Conservation (phyloP, 2,329 filamentous ascomycete species). For the Sphaerulina populicola region DNA sequence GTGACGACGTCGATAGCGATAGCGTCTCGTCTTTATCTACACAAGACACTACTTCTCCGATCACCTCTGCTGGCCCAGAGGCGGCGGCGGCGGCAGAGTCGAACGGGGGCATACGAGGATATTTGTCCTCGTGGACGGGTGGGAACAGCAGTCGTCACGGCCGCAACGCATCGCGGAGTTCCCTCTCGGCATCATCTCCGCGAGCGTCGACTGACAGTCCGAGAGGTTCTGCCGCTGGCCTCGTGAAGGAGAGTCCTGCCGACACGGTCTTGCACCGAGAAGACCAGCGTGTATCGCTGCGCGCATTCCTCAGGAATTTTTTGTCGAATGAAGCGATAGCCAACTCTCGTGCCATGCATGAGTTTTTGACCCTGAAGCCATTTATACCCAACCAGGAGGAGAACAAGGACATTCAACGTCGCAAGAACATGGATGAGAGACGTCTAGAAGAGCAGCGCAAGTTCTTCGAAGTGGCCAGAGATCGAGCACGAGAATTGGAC, state of each 20-base stretch:
- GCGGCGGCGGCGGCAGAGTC: slow-evolving; percentile 8
- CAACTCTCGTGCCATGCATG: slow-evolving; percentile 69
- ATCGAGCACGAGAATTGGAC: slow-evolving; percentile 84
- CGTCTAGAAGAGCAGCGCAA: slow-evolving; percentile 84
- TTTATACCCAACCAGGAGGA: slow-evolving; percentile 74
- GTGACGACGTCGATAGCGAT: slow-evolving; percentile 59
- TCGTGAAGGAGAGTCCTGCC: slow-evolving; percentile 13
- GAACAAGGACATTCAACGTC: slow-evolving; percentile 65
- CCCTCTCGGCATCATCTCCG: slow-evolving; percentile 28
- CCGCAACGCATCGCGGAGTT: slow-evolving; percentile 36
- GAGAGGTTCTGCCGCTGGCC: slow-evolving; percentile 10
- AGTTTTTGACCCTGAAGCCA: slow-evolving; percentile 70
- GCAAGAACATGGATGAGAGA: slow-evolving; percentile 77
- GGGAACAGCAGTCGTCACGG: slow-evolving; percentile 34
- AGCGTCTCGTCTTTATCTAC: slow-evolving; percentile 77
- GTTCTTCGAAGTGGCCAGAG: slow-evolving; percentile 91
- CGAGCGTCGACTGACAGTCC: slow-evolving; percentile 29
- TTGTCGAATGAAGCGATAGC: slow-evolving; percentile 78
- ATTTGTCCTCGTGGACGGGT: slow-evolving; percentile 34
- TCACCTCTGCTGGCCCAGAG: slow-evolving; percentile 8
- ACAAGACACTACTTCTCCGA: slow-evolving; percentile 40
- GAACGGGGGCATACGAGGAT: slow-evolving; percentile 38
- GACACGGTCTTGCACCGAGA: slow-evolving; percentile 63
- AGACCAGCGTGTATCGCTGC: slow-evolving; percentile 79
- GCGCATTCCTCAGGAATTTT: slow-evolving; percentile 80